Conservation (phyloP, 768 basidiomycete species). For the Hericium coralloides region DNA sequence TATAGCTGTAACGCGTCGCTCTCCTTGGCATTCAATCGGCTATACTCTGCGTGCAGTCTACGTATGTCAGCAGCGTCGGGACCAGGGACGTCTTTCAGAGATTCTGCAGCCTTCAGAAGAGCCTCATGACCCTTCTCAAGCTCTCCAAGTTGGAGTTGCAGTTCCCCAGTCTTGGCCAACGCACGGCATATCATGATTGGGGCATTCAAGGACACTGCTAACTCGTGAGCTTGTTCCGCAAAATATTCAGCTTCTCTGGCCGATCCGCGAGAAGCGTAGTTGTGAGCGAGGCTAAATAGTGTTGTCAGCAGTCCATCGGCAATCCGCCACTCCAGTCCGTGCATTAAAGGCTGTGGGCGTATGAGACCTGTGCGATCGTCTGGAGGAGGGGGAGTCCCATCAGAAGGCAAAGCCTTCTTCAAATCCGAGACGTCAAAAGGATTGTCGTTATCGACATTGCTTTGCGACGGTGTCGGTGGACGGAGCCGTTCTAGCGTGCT, state of each 20-base stretch:
- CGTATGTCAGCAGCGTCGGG: slow-evolving; percentile 51
- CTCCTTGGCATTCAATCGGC: slow-evolving; percentile 29
- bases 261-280: slow-evolving; percentile 69
- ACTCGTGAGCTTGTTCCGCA: slow-evolving; percentile 61
- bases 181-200: slow-evolving; percentile 60
- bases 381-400: slow-evolving; percentile 10
- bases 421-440: slow-evolving; percentile 47
- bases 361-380: slow-evolving; percentile 10
- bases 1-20: slow-evolving; percentile 47
- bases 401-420: slow-evolving; percentile 32
- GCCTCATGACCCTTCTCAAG: slow-evolving; percentile 47
- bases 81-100: slow-evolving; percentile 39
- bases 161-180: slow-evolving; percentile 55
- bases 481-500: slow-evolving; percentile 56
- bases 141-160: slow-evolving; percentile 55
- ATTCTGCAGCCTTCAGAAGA: slow-evolving; percentile 40
- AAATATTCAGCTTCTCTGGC: slow-evolving; percentile 82
- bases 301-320: slow-evolving; percentile 62
- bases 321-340: slow-evolving; percentile 67
- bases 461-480: slow-evolving; percentile 24
- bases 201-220: slow-evolving; percentile 62
- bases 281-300: slow-evolving; percentile 53
- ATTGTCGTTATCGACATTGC: slow-evolving; percentile 34
- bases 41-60: slow-evolving; percentile 48
- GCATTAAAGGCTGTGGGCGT: slow-evolving; percentile 27